Percentiles rank a stretch among this genome's conserved stretches.
Conservation (phyloP, 495 filamentous ascomycete species). For the Podospora appendiculata region DNA sequence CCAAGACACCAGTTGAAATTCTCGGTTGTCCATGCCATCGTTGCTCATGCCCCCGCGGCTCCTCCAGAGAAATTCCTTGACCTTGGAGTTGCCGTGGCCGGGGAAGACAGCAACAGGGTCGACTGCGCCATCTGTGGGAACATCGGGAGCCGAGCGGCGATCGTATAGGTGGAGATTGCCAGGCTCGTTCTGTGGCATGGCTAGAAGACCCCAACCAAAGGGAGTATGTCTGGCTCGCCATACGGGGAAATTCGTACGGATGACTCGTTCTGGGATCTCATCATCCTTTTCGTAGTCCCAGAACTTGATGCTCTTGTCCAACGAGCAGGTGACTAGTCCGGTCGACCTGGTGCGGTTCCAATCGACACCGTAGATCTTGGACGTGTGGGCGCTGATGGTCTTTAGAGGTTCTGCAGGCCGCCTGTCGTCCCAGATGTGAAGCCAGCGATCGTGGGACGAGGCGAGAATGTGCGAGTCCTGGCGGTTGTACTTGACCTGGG, state of each 20-base stretch:
- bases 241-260: constrained; percentile 76
- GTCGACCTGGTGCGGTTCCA: constrained; percentile 75
- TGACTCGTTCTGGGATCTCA: constrained; percentile 62
- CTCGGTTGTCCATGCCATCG: constrained; percentile 72
- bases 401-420: constrained; percentile 71
- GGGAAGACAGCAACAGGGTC: constrained; percentile 66
- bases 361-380: constrained; percentile 93
- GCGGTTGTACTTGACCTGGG: constrained; percentile 93
- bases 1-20: constrained; percentile 93
- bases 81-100: constrained; percentile 71
- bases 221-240: constrained; percentile 94
- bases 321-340: constrained; percentile 74
- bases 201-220: constrained; percentile 78
- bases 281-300: constrained; percentile 70
- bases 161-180: constrained; percentile 83
- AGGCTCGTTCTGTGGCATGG: constrained; percentile 86
- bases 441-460: constrained; percentile 78
- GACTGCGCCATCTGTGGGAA: constrained; percentile 34
- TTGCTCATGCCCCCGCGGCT: constrained; percentile 61
- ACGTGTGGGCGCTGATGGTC: constrained; percentile 79
- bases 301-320: constrained; percentile 89
- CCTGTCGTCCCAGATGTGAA: constrained; percentile 87
- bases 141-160: constrained; percentile 38
- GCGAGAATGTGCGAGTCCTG: constrained; percentile 79
- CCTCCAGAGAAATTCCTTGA: constrained; percentile 93